Evolutionary conservation across 208 protist genomes (phyloP).

Genomic region (Crithidia expoeki): DNA sequence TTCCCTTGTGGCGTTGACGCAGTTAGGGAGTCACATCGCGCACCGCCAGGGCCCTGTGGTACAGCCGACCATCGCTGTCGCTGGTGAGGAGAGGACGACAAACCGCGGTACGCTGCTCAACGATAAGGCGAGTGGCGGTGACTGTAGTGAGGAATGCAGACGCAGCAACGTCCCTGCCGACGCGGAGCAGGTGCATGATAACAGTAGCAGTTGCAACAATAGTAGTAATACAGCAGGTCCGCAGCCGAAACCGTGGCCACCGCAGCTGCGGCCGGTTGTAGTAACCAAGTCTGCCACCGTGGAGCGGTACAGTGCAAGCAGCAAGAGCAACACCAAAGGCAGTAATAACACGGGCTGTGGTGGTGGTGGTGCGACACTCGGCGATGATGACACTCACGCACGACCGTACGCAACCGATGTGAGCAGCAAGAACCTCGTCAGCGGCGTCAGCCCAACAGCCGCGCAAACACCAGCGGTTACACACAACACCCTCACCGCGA

Average conservation of each 20-base stretch:
- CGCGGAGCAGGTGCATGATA: background rate
- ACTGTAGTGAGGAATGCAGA: background rate
- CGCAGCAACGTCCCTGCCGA: background rate
- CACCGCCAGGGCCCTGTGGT: slow-evolving; percentile 13
- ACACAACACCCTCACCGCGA: background rate
- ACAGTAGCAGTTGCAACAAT: background rate
- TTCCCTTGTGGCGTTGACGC: slow-evolving; percentile 6
- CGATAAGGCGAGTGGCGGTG: background rate
- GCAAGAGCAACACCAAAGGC: background rate
- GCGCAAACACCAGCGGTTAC: too few relatives aligned
- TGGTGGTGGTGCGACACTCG: background rate
- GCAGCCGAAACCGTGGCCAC: slow-evolving; percentile 6
- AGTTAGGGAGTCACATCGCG: slow-evolving; percentile 12
- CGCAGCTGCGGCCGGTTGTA: slow-evolving; percentile 16
- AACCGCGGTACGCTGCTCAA: background rate
- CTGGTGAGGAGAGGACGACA: background rate
- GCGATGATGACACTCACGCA: background rate
- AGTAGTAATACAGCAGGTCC: background rate
- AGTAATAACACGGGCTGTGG: background rate
- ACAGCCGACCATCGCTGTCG: background rate
- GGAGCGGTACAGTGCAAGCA: background rate
- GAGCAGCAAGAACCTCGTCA: slow-evolving; percentile 6
- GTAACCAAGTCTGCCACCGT: slow-evolving; percentile 15
- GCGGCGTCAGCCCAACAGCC: background rate
- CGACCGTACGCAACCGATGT: background rate